Percentiles rank a stretch among this genome's conserved stretches.
Conservation (phyloP, 805 yeast genomes). For the Kluyveromyces siamensis region DNA sequence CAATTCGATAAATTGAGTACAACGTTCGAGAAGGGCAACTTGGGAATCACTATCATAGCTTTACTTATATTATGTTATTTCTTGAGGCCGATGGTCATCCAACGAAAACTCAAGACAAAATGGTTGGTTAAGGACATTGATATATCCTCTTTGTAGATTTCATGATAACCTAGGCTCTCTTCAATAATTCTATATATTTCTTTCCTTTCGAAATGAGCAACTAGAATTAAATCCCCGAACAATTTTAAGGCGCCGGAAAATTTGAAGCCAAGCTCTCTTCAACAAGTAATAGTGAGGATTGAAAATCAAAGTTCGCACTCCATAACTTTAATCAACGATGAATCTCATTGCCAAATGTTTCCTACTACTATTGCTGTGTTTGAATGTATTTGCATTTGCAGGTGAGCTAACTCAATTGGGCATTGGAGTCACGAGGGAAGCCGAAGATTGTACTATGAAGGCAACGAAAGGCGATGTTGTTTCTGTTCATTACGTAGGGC, state of each 20-base stretch:
- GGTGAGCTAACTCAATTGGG: conserved; percentile 21
- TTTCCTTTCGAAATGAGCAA: not conserved
- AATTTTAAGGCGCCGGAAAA: not conserved
- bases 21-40: conserved; percentile 57
- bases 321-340: not conserved
- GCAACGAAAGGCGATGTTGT: conserved; percentile 60
- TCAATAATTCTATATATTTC: too few relatives aligned
- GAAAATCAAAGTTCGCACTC: too few relatives aligned
- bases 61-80: conserved; percentile 39
- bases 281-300: too few relatives aligned
- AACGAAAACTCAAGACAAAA: conserved; percentile 41
- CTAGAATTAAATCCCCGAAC: not conserved
- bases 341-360: not conserved
- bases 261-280: too few relatives aligned
- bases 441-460: conserved; percentile 46
- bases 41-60: conserved; percentile 49
- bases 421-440: conserved; percentile 39
- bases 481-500: conserved; percentile 73
- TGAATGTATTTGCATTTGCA: conserved; percentile 13
- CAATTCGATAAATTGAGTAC: conserved; percentile 70
- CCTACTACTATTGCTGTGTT: conserved; percentile 1
- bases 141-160: not conserved
- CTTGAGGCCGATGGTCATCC: conserved; percentile 49
- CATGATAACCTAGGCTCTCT: not conserved
- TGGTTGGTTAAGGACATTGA: conserved; percentile 36